Evolutionary conservation across 2,329 filamentous ascomycete genomes (phyloP), one percentile per base, ranked within the genome.

Genomic region (Fusarium domesticum): DNA sequence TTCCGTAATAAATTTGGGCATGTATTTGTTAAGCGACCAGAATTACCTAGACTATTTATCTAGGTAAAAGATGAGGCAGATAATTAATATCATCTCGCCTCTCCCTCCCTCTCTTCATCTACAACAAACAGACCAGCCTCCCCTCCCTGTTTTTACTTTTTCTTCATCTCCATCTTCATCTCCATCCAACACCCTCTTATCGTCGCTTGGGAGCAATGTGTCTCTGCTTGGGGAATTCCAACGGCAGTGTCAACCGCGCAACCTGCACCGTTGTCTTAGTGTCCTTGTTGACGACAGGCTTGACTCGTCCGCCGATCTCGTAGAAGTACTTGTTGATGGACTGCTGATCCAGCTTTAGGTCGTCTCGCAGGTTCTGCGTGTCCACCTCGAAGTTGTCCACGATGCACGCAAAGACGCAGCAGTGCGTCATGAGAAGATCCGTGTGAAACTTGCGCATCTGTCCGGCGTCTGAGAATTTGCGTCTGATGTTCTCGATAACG

Each of bases 331-430:
- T 77, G 40, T 73, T 77, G 58, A 92, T 82, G 61, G 81, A 73
- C 67, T 80, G 85, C 64, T 84, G 80, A 54, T 90, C 85, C 45
- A 91, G 59, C 60, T 79, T 78, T 47, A 93, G 67, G 61, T 93
- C 89, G 50, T 86, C 80, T 41, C 81, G 78, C 52, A 95, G 68
- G 53, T 84, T 77, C 50, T 77, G 77, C 6, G 83, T 83, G 58
- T 91, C 83, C 43, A 88, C 81, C 61, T 84, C 81, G 60, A 82
- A 89, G 61, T 84, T 82, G 58, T 90, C 85, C 15, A 90, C 71
- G 50, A 88, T 80, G 62, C 86, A 77, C 19, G 84, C 80, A 48
- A 90, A 74, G 1, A 79, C 85, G 57, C 83, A 85, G 58, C 86
- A 80, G 66, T 90, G 84, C 14, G 86, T 88, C 59, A 83, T 81